Base-by-base conservation (phyloP, 1,139 yeast genomes). In the Chernovozyma sophiae-reginae region DNA sequence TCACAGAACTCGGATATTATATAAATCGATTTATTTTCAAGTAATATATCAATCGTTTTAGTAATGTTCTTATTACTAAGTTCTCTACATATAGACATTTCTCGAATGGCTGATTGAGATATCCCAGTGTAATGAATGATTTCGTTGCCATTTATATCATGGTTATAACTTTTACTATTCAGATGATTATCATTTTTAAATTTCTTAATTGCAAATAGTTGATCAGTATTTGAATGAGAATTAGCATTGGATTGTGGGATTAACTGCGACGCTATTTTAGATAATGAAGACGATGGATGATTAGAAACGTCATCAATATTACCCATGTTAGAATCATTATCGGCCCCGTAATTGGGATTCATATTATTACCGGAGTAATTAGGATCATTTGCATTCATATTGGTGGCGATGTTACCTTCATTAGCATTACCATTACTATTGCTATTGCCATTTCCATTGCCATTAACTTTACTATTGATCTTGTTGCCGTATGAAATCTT, bases 1-100 rank as follows among this genome's bases (percentile, higher is more conserved):
- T 92, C 99, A 38, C 97, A 96, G 58, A 79, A 92, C 55, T 90
- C 97, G 56, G 89, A 89, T 25, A 92, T 86, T 94, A 94, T 86
- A 61, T 87, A 92, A 37, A 94, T 89, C 45, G 90, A 78, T 60
- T 89, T 92, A 50, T 82, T 86, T 53, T 94, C 97, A 42, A 94
- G 62, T n/a, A 90, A 79, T 40, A 89, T 86, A 55, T 90, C 96
- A 12, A 81, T 78, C 38, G 94, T 68, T 46, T 77, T 79, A 8
- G 94, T 85, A 37, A 94, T 73, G 60, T 92, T 92, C 41, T 77
- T 74, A 58, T 92, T 87, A 47, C 73, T 72, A 39, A 92, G 66
- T 55, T 94, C 99, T 34, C 96, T 76, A 57, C 98, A 92, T 18
- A 92, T 67, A 1, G 97, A 86, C 94, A 92, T 89, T 60, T 92